Base-by-base conservation (phyloP, 164 flowering plant species). In the Magnolia changhungtana region DNA sequence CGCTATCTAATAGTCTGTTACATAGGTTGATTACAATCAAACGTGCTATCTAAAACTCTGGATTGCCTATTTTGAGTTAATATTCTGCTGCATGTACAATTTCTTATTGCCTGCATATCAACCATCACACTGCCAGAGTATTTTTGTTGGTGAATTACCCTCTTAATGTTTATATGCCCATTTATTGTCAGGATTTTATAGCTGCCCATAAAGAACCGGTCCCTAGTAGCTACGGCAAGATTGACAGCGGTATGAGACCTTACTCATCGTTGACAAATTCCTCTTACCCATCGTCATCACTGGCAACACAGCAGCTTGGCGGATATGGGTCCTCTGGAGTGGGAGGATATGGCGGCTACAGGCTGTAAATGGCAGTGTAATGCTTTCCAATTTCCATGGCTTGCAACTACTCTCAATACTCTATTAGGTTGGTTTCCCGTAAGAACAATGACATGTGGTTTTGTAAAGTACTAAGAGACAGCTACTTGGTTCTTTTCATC, bases 241-340 rank as follows among this genome's bases (percentile, higher is more conserved):
- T 83, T 27, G 94, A 91, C 77, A 37, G 78, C 8, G 88, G 87
- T 37, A 80, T 79, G 70, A 86, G 90, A 83, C 78, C 92, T 3
- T 89, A 85, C 75, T 84, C 93, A 72, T 93, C 86, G 72, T 68
- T 86, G 74, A 81, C 82, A 13, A 73, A 63, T 72, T 63, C 85
- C 51, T 63, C 85, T 0, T 90, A 86, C 80, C 73, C 91, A 10
- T 81, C 93, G 13, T 88, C 92, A 18, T 87, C 90, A 7, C 72
- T 84, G 75, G 23, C 88, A 8, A 23, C 82, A 69, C 93, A 81
- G 77, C 50, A 87, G 2, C 85, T 85, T 77, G 87, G 88, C 24
- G 87, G 88, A 23, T 89, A 89, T 72, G 89, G 91, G 71, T 82
- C 91, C 8, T 87, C 98, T 58, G 88, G 90, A 50, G 37, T 84